Percentiles rank a stretch among this genome's conserved stretches.
Conservation (phyloP, 305 asterid species). For the Solanum hybrid region DNA sequence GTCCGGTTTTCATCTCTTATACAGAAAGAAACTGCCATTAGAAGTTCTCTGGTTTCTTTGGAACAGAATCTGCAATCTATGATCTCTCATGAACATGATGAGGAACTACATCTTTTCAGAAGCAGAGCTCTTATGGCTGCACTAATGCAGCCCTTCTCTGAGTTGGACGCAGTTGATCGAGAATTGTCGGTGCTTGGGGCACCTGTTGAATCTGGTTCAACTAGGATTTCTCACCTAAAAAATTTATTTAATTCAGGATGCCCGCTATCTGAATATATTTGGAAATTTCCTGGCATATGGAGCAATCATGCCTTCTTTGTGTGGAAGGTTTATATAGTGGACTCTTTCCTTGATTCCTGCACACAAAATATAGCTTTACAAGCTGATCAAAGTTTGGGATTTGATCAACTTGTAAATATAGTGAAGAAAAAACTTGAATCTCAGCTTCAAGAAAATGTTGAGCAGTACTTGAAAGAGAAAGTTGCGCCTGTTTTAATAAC, state of each 20-base stretch:
- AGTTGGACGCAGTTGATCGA: conserved; percentile 75
- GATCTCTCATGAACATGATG: conserved; percentile 42
- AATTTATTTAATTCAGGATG: conserved; percentile 66
- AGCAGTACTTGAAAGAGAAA: conserved; percentile 70
- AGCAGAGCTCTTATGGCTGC: conserved; percentile 62
- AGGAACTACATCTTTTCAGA: conserved; percentile 47
- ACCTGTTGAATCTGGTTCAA: conserved; percentile 39
- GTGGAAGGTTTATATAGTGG: conserved; percentile 83
- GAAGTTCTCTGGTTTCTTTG: conserved; percentile 47
- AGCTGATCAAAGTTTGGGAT: conserved; percentile 73
- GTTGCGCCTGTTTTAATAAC: conserved; percentile 59
- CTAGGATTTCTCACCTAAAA: conserved; percentile 45
- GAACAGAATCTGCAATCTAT: conserved; percentile 62
- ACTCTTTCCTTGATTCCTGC: conserved; percentile 86
- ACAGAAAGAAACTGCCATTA: conserved; percentile 62
- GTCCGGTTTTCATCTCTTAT: conserved; percentile 52
- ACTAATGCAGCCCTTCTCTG: conserved; percentile 72
- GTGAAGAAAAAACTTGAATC: conserved; percentile 52
- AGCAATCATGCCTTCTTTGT: conserved; percentile 60
- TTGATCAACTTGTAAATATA: conserved; percentile 78
- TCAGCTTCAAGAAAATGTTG: conserved; percentile 67
- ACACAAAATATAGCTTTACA: conserved; percentile 60
- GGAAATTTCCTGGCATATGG: conserved; percentile 69
- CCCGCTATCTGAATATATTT: conserved; percentile 61
- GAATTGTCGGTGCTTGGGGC: conserved; percentile 42